Evolutionary conservation across 371 early-diverging fungal species (phyloP).

Genomic region (Mortierella sp.): DNA sequence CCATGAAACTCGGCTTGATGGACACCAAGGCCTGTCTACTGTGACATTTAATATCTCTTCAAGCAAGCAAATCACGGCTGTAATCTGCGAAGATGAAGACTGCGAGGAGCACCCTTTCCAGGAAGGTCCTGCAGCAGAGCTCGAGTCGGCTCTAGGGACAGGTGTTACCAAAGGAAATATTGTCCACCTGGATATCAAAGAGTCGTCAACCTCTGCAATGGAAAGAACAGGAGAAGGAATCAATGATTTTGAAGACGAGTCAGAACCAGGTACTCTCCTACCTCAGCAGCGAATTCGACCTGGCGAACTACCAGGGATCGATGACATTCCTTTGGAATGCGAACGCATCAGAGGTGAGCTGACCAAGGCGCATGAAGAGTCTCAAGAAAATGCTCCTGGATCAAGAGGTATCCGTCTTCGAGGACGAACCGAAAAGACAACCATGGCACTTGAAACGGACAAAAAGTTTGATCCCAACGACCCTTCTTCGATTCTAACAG

Average conservation of each 20-base stretch:
- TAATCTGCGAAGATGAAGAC: slow-evolving; percentile 41
- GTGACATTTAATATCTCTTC: slow-evolving; percentile 37
- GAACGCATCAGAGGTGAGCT: too few relatives aligned
- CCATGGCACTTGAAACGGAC: slow-evolving; percentile 8
- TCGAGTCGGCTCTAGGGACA: slow-evolving; percentile 18
- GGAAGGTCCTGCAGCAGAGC: slow-evolving; percentile 30
- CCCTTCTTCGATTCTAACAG: background rate
- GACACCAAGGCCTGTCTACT: slow-evolving; percentile 30
- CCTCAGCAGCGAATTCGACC: too few relatives aligned
- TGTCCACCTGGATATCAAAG: slow-evolving; percentile 45
- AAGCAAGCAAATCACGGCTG: slow-evolving; percentile 34
- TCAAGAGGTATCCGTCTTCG: background rate
- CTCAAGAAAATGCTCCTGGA: slow-evolving; percentile 2
- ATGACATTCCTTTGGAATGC: too few relatives aligned
- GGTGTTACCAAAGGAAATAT: slow-evolving; percentile 20
- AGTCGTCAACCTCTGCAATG: slow-evolving; percentile 22
- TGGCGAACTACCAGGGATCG: too few relatives aligned
- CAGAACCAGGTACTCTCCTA: slow-evolving; percentile 10
- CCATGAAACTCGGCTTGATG: background rate
- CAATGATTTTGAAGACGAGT: slow-evolving; percentile 29
- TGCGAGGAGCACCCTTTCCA: slow-evolving; percentile 45
- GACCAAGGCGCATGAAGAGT: too few relatives aligned
- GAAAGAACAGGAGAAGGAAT: slow-evolving; percentile 34
- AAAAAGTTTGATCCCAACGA: background rate
- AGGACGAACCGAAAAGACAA: slow-evolving; percentile 6